phyloP scores from a whole-genome alignment of 306 rosid species.

The Cyamopsis tetragonoloba region DNA sequence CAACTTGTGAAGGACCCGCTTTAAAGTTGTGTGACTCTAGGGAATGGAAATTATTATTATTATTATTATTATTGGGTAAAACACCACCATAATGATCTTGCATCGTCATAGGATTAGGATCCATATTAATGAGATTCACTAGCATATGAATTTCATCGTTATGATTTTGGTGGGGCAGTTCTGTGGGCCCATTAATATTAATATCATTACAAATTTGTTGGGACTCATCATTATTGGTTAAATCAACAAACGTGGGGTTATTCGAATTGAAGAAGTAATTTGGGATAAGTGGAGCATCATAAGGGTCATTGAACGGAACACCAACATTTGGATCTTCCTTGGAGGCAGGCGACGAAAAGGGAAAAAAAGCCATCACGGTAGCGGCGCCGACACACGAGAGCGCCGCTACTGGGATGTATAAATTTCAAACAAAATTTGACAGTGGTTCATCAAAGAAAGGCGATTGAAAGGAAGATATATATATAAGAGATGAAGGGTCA shows the following conservation, averaged over 20 bases:
- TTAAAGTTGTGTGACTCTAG: slow-evolving; percentile 7
- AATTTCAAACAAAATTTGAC: too few species aligned
- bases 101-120: too few species aligned
- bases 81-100: too few species aligned
- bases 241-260: slow-evolving; percentile 23
- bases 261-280: slow-evolving; percentile 6
- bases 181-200: too few species aligned
- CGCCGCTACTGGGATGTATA: slow-evolving; percentile 36
- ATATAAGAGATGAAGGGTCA: slow-evolving; percentile 25
- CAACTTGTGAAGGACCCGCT: slow-evolving; percentile 23
- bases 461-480: not conserved
- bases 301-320: slow-evolving; percentile 22
- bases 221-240: not conserved
- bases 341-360: not conserved
- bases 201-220: too few species aligned
- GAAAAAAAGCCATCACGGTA: not conserved
- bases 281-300: slow-evolving; percentile 19
- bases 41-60: not conserved
- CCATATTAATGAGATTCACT: too few species aligned
- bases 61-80: too few species aligned
- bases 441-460: too few species aligned
- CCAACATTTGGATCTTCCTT: too few species aligned
- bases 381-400: slow-evolving; percentile 32
- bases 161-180: too few species aligned
- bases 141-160: too few species aligned